phyloP scores from a whole-genome alignment of 2,329 filamentous ascomycete genomes.

The Fusarium sp. region DNA sequence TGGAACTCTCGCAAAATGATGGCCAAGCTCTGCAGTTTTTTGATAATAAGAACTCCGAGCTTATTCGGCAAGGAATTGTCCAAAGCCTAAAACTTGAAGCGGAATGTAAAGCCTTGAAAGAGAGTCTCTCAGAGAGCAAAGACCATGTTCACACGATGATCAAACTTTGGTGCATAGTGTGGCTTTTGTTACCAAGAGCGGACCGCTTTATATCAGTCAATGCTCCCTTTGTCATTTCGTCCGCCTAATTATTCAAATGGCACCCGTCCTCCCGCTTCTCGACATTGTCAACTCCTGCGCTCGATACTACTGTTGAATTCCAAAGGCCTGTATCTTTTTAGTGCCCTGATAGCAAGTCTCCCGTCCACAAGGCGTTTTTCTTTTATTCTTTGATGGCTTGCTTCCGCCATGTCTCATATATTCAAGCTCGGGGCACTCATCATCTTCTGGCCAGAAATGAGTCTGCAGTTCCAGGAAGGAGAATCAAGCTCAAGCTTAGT shows the following conservation, averaged over 20 bases:
- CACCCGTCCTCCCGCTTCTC: neutral
- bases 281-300: neutral
- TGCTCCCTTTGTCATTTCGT: neutral
- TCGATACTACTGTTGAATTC: neutral
- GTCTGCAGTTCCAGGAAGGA: neutral
- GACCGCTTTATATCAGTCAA: neutral
- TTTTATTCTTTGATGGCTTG: neutral
- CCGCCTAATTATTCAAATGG: no score
- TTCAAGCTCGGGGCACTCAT: neutral
- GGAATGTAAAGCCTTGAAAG: rapidly evolving
- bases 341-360: neutral
- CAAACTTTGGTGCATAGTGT: neutral
- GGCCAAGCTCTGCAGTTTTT: neutral
- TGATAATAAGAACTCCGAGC: neutral
- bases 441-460: neutral
- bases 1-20: neutral
- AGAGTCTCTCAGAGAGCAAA: rapidly evolving
- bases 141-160: neutral
- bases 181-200: neutral
- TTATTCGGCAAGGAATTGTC: neutral
- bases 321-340: neutral
- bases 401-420: neutral
- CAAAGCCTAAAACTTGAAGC: neutral
- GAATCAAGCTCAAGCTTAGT: neutral
- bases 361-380: no score